phyloP scores from a whole-genome alignment of 352 stramenopile genomes.

The Nothophytophthora sp. region DNA sequence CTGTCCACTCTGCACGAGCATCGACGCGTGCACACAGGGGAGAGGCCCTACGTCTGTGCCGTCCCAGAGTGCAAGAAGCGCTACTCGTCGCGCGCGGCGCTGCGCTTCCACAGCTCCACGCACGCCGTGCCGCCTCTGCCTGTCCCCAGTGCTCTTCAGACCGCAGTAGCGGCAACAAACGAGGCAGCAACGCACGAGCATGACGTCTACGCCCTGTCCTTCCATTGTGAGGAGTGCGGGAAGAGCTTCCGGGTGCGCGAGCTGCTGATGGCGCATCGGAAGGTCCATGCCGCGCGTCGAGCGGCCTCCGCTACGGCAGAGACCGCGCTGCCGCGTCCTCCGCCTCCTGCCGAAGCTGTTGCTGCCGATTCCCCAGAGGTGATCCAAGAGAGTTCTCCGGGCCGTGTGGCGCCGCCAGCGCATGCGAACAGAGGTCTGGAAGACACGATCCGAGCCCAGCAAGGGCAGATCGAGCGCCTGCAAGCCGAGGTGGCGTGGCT shows the following conservation, averaged over 20 bases:
- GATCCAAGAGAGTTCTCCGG: neutral
- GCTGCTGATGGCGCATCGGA: conserved; percentile 28
- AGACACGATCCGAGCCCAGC: conserved; percentile 41
- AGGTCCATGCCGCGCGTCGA: conserved; percentile 17
- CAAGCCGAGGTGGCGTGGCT: conserved; percentile 39
- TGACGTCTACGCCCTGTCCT: conserved; percentile 3
- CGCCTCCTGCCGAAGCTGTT: conserved; percentile 10
- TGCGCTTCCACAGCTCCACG: conserved; percentile 54
- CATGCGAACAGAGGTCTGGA: conserved; percentile 27
- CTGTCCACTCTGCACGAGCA: conserved; percentile 64
- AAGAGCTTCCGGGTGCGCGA: conserved; percentile 33
- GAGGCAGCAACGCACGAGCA: conserved; percentile 5
- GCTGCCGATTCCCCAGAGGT: too few species aligned
- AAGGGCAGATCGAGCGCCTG: conserved; percentile 45
- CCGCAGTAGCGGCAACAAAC: too few species aligned
- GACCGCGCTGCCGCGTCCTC: conserved; percentile 10
- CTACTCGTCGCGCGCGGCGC: conserved; percentile 64
- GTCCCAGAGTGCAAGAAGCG: conserved; percentile 57
- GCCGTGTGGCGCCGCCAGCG: neutral
- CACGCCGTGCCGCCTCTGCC: conserved; percentile 27
- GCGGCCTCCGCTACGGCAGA: conserved; percentile 12
- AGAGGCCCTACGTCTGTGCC: conserved; percentile 68
- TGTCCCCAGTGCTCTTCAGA: conserved; percentile 4
- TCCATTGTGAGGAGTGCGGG: conserved; percentile 25
- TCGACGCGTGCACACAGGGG: conserved; percentile 68